phyloP scores from a whole-genome alignment of 2,329 filamentous ascomycete species.

The Acarospora socialis region DNA sequence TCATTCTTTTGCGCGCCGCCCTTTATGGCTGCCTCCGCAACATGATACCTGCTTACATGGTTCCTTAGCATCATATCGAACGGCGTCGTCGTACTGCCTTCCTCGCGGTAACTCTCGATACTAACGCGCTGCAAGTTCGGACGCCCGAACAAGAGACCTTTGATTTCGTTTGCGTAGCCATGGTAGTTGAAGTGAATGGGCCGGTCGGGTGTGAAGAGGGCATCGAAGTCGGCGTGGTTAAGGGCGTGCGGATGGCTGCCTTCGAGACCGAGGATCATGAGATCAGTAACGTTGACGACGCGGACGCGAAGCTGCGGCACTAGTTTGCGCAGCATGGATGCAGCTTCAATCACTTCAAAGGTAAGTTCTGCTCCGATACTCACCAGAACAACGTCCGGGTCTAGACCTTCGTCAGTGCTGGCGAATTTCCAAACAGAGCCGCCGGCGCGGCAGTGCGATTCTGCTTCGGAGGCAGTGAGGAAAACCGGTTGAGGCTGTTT shows the following conservation, averaged over 20 bases:
- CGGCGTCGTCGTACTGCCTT: conserved; percentile 52
- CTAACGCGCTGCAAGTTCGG: conserved; percentile 36
- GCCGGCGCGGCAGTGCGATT: conserved; percentile 44
- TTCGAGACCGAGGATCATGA: conserved; percentile 47
- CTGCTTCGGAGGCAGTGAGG: conserved; percentile 44
- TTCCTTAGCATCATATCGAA: conserved; percentile 59
- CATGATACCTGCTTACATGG: conserved; percentile 43
- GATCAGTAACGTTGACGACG: conserved; percentile 50
- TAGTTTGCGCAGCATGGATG: conserved; percentile 37
- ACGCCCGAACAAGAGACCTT: conserved; percentile 47
- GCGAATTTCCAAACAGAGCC: conserved; percentile 49
- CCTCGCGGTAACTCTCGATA: conserved; percentile 48
- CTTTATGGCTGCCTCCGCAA: conserved; percentile 40
- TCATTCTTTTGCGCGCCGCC: conserved; percentile 35
- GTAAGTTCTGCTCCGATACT: conserved; percentile 53
- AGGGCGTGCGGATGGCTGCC: conserved; percentile 46
- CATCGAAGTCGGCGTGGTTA: conserved; percentile 35
- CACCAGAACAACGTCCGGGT: conserved; percentile 49
- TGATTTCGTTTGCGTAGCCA: conserved; percentile 46
- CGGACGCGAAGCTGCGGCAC: conserved; percentile 42
- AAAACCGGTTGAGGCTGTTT: conserved; percentile 52
- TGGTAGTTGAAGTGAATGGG: conserved; percentile 54
- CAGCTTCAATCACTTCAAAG: conserved; percentile 50
- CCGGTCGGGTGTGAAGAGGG: conserved; percentile 42
- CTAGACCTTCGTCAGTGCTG: conserved; percentile 39